phyloP scores from a whole-genome alignment of 2,329 filamentous ascomycete species.

The Rutstroemia sp. region DNA sequence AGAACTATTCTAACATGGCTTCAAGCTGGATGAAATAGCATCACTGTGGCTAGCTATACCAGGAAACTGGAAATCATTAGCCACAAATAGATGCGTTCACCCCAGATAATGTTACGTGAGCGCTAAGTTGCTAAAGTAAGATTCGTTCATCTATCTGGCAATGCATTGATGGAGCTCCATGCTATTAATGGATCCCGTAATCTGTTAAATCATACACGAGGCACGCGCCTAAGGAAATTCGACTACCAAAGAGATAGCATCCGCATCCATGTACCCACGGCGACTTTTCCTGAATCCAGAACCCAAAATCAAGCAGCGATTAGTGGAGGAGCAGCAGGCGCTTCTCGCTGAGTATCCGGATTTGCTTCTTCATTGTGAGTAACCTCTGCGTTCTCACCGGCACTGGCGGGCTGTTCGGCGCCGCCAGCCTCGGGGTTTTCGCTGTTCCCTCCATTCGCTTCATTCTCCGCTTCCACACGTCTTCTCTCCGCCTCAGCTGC shows the following conservation, averaged over 20 bases:
- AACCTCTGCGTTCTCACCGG: constrained; percentile 2
- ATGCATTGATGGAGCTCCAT: no score
- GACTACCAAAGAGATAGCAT: neutral
- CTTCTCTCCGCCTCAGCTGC: constrained; percentile 13
- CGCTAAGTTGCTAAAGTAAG: no score
- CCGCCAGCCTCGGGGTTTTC: neutral
- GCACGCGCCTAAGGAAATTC: neutral
- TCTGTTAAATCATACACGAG: neutral
- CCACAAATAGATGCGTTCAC: no score
- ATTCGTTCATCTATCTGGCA: no score
- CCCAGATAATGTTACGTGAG: no score
- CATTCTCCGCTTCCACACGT: constrained; percentile 9
- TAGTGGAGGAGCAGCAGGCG: constrained; percentile 12
- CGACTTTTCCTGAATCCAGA: neutral
- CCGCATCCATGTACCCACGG: neutral
- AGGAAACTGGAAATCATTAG: no score
- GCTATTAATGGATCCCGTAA: no score
- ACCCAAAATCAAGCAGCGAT: constrained; percentile 9
- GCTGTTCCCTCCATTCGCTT: constrained; percentile 6
- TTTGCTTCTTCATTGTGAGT: constrained; percentile 1
- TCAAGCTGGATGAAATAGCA: no score
- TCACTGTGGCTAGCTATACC: no score
- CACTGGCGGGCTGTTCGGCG: neutral
- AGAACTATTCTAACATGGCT: no score
- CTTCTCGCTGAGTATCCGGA: constrained; percentile 2